A percentile compares a stretch with the other conserved stretches of the same genome.
These are phyloP conservation scores for Boletus huronensis DNA, from an alignment of 768 basidiomycete genomes.

Conservation along the genomic window DNA sequence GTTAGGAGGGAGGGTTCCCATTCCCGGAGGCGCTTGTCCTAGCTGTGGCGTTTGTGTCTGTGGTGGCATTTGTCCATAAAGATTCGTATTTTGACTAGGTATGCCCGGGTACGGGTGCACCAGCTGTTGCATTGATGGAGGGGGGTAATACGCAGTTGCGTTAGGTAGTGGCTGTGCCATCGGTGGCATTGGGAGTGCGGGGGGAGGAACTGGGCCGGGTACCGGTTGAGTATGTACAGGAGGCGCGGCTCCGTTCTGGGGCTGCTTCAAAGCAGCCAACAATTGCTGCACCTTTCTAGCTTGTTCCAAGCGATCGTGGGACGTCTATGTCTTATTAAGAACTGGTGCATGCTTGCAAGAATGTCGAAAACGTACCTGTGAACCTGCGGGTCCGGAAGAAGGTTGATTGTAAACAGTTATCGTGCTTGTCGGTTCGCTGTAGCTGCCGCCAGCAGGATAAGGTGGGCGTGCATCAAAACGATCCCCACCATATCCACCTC, in stretches of 20 bases:
- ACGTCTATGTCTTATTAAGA: constrained; percentile 4
- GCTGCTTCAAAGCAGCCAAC: constrained; percentile 76
- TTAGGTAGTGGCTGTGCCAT: constrained; percentile 26
- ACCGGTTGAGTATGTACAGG: constrained; percentile 26
- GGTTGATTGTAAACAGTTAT: constrained; percentile 26
- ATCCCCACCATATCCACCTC: constrained; percentile 43
- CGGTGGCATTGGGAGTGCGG: constrained; percentile 35
- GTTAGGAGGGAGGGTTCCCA: constrained; percentile 56
- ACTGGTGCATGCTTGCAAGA: background rate
- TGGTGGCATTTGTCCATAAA: constrained; percentile 30
- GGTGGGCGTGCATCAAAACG: constrained; percentile 43
- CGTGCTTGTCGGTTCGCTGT: constrained; percentile 26
- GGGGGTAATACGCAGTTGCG: constrained; percentile 43
- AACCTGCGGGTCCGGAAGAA: constrained; percentile 13
- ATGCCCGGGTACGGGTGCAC: constrained; percentile 23
- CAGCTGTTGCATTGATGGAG: constrained; percentile 33
- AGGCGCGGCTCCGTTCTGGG: constrained; percentile 36
- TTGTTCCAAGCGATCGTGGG: constrained; percentile 83
- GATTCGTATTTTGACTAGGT: constrained; percentile 17
- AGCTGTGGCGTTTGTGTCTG: constrained; percentile 31
- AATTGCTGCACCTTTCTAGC: constrained; percentile 84
- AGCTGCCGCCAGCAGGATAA: constrained; percentile 24
- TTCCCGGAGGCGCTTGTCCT: constrained; percentile 33
- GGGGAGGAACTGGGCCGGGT: constrained; percentile 36
- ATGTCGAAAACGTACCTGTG: constrained; percentile 30